phyloP scores from a whole-genome alignment of 345 rosid species.

The Mangifera indica region DNA sequence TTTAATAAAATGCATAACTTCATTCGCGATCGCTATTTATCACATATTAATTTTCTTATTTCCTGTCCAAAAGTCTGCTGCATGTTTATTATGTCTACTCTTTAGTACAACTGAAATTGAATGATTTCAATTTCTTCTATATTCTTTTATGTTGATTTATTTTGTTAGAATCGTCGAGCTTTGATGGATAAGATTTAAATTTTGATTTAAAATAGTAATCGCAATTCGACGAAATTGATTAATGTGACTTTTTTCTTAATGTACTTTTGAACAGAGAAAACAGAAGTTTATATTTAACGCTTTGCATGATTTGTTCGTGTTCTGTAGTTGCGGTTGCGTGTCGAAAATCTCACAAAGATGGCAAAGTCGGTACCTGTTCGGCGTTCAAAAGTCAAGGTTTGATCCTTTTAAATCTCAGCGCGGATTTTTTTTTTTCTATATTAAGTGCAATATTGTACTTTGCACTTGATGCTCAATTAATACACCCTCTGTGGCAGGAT shows the following conservation, averaged over 20 bases:
- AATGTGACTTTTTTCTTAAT: not conserved
- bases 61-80: not conserved
- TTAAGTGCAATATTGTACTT: not conserved
- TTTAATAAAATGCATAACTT: not conserved
- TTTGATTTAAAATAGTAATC: too few relatives aligned
- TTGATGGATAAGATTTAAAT: too few relatives aligned
- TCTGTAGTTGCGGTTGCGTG: constrained; percentile 57
- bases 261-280: not conserved
- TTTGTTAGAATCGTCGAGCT: too few relatives aligned
- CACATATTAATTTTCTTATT: not conserved
- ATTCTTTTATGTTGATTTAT: too few relatives aligned
- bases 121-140: too few relatives aligned
- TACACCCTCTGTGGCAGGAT: constrained; percentile 50
- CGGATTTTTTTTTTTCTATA: not conserved
- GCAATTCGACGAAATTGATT: too few relatives aligned
- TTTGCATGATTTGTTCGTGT: not conserved
- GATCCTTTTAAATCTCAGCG: not conserved
- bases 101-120: too few relatives aligned
- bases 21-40: not conserved
- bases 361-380: constrained; percentile 50
- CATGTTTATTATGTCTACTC: too few relatives aligned
- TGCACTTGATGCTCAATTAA: not conserved
- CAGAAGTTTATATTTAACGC: not conserved
- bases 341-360: constrained; percentile 49
- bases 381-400: constrained; percentile 82